Base-by-base conservation (phyloP, 2,329 filamentous ascomycete genomes). In the Xylaria sp. region DNA sequence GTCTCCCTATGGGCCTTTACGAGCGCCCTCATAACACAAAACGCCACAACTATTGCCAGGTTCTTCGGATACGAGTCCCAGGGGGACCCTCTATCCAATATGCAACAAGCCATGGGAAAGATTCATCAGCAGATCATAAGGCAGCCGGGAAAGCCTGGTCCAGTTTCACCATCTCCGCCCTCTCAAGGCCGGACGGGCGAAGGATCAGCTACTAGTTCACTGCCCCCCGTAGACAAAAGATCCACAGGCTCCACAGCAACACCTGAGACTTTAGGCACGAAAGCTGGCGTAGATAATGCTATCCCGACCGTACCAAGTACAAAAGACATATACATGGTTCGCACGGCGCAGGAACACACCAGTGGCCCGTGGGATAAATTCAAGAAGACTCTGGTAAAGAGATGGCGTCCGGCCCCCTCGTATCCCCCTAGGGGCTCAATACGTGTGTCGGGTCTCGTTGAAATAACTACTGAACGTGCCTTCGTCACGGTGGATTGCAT, bases 371-470 rank as follows among this genome's bases (percentile, higher is more conserved):
- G 77, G 78, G 48, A 72, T 30, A 75, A 70, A 1, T 79, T 82
- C 67, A 76, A 72, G 57, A 69, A 76, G 65, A 83, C 78, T 3
- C 81, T 84, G 36, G 66, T 70, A 1, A 79, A 85, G 68, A 83
- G 80, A n/a, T 88, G 85, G 85, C 80, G 77, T 48, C 81, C 80
- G 0, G 77, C 82, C 6, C 78, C 76, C 54, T 77, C 78, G 7
- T 78, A 81, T 1, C 85, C 86, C 0, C 84, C 82, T 4, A 80
- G 84, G 11, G 88, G 88, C 4, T 84, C 83, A 60, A 79, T 90
- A 55, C 75, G 79, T 1, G 81, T 90, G 1, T 84, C 84, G 17
- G 88, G 88, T 0, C 75, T 88, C 11, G 82, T 90, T 1, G 85
- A 89, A 69, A 65, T 89, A 1, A 79, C 83, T 48, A 81, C 85